Base-by-base conservation (phyloP, 23 red algal species). In the Cyanidiococcus yangmingshanensis region DNA sequence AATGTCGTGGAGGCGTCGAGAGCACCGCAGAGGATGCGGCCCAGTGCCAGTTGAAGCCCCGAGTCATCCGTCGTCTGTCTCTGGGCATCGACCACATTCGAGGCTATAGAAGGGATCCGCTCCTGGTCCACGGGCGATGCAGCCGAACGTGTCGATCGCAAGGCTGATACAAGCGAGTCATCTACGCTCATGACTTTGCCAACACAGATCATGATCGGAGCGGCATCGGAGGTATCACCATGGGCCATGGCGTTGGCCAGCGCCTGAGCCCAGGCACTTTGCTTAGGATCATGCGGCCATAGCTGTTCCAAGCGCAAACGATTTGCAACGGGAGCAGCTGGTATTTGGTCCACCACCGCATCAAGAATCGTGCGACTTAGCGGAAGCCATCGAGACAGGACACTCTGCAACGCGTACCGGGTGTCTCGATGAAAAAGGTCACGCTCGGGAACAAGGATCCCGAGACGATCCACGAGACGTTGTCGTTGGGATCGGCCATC, bases 321-420 rank as follows among this genome's bases (percentile, higher is more conserved):
- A 12, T 79, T 26, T 18, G 57, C 41, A 67, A 91, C 85, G 12
- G 85, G 79, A 39, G 84, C 79, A 34, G 63, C 34, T 25, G 88
- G 94, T 37, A 98, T 31, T 40, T 82, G 83, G 31, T 86, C 87
- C 39, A 91, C 84, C 25, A 91, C 76, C 51, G 85, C 82, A 76
- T 89, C 76, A 38, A 98, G 82, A 57, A 98, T 38, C 37, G 83
- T 84, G 32, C 68, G 51, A 68, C 84, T 79, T 50, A 85, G 75
- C 57, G 94, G 94, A 18, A 98, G 77, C 94, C 94, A 98, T 17
- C 80, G 41, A 36, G 87, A 86, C 87, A 98, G 90, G 7, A 98
- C 88, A 1, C 87, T 85, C 38, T 85, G 76, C 68, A 98, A 39
- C 36, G 88, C 94, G 29, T 76, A 74, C 18, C 77, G 76, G 37